Base-by-base conservation (phyloP, 768 basidiomycete species). In the Boletus sensibilis region DNA sequence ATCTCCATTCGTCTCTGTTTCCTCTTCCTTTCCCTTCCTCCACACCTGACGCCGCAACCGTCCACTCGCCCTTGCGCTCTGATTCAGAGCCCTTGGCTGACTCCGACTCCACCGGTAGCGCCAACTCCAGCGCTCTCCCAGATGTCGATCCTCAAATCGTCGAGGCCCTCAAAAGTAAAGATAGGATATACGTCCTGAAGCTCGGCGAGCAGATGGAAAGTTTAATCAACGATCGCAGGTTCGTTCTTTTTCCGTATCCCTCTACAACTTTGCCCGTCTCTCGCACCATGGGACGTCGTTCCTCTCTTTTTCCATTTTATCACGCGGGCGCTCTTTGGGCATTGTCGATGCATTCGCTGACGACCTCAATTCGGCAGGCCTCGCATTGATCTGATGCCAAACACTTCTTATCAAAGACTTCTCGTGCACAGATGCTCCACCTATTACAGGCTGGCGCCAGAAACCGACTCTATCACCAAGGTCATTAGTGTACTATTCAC, bases 91-190 rank as follows among this genome's bases (percentile, higher is more conserved):
- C 72, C 14, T 66, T 68, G 37, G 51, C 55, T 9, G 69, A 72
- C 27, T 61, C 60, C 2, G 75, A 74, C 42, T 52, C 57, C 53
- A 69, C 66, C 10, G 65, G 53, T 14, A 63, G 60, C 54, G 37
- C 57, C 33, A 71, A 68, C 34, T 37, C 50, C 46, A 61, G 69
- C 53, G 43, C 57, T 41, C 58, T 65, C 55, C 25, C 56, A 20
- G 89, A 89, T 58, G 82, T 85, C 60, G 91, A 93, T 77, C 79
- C 83, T 11, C 86, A 88, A 72, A 91, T 94, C 64, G 66, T 93
- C 64, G 91, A 94, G 70, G 92, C 92, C 21, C 87, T 94, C 60
- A 84, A 79, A 72, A 87, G 86, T 79, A 94, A 94, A 76, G 92
- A 94, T 72, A 81, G 92, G 68, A 79, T 94, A 59, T 94, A 86